Percentiles rank a stretch among this genome's conserved stretches.
Conservation (phyloP, 345 rosid species). For the Iberis pinnata region DNA sequence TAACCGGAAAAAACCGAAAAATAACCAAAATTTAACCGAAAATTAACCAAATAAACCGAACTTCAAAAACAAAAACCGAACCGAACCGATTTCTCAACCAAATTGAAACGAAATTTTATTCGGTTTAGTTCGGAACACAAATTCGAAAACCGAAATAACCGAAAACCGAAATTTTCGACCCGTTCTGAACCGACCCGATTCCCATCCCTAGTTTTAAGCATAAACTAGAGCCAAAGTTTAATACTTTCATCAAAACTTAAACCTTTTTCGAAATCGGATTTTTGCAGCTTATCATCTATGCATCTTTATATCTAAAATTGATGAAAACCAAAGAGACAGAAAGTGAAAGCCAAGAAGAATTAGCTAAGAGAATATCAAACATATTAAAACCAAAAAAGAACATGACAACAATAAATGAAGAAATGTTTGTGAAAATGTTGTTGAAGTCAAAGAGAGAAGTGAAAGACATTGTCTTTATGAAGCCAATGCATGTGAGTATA, state of each 20-base stretch:
- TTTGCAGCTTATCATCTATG: constrained; percentile 57
- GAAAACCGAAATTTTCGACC: too few relatives aligned
- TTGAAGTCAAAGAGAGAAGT: constrained; percentile 46
- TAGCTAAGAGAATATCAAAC: constrained; percentile 47
- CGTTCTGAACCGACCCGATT: too few relatives aligned
- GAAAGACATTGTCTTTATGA: constrained; percentile 55
- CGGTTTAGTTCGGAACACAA: too few relatives aligned
- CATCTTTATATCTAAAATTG: constrained; percentile 63
- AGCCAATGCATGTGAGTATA: constrained; percentile 64
- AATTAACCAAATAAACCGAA: too few relatives aligned
- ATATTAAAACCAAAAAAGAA: constrained; percentile 34
- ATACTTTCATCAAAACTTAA: not conserved
- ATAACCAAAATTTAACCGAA: too few relatives aligned
- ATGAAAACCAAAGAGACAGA: constrained; percentile 28
- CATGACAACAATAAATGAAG: constrained; percentile 31
- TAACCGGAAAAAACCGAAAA: too few relatives aligned
- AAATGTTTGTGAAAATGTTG: constrained; percentile 49
- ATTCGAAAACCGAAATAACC: too few relatives aligned
- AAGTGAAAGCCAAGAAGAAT: constrained; percentile 39
- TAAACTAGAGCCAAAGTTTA: not conserved
- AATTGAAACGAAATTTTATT: too few relatives aligned
- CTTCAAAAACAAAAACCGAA: too few relatives aligned
- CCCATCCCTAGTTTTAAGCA: not conserved
- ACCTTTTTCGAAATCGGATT: constrained; percentile 11
- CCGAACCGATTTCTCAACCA: too few relatives aligned